phyloP scores from a whole-genome alignment of 441 rosid species.

The Adansonia gregorii region DNA sequence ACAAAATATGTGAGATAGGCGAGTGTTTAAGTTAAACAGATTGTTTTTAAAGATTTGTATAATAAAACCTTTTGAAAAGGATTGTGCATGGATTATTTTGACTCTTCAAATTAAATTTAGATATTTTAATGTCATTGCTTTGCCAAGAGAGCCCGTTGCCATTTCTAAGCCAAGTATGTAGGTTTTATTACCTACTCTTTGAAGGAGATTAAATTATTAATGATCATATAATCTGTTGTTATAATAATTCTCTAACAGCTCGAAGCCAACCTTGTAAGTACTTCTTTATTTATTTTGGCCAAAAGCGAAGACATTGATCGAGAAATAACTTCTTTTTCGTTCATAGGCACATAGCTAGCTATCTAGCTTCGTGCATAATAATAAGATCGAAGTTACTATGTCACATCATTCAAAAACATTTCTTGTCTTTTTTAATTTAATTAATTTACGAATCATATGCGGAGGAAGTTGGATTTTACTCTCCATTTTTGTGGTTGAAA shows the following conservation, averaged over 20 bases:
- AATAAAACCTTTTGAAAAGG: neutral
- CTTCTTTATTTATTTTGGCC: neutral
- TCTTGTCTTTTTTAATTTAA: neutral
- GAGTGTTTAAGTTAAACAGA: too few species aligned
- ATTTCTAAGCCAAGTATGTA: neutral
- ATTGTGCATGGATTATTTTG: neutral
- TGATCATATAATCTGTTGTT: too few species aligned
- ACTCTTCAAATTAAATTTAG: neutral
- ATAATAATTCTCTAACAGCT: too few species aligned
- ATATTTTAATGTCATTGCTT: neutral
- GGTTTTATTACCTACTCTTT: neutral
- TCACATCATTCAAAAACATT: neutral
- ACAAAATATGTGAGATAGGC: too few species aligned
- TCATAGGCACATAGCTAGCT: neutral
- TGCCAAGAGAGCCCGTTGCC: neutral
- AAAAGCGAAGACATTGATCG: neutral
- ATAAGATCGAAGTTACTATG: neutral
- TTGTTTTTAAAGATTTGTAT: neutral
- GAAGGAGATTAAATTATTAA: neutral
- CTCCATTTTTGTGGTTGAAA: neutral
- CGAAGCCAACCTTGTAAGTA: too few species aligned
- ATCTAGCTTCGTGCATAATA: neutral
- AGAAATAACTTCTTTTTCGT: neutral
- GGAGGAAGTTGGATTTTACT: neutral
- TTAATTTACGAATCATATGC: neutral